These are phyloP conservation scores for Monilinia vaccinii-corymbosi DNA, from an alignment of 2,329 filamentous ascomycete species.

Conservation along the genomic window DNA sequence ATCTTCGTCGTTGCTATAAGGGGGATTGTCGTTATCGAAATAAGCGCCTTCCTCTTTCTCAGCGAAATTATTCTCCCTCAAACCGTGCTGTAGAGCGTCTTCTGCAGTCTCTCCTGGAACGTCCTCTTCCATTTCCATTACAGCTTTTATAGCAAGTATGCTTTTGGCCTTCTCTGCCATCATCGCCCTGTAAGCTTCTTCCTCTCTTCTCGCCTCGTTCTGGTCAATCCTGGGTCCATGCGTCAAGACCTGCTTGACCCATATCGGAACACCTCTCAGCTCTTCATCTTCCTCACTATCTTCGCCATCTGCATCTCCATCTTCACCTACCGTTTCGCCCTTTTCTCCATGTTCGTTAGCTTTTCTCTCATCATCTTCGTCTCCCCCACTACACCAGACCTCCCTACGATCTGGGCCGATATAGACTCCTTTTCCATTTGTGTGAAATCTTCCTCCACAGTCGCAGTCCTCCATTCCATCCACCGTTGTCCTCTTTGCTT, in stretches of 20 bases:
- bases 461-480: neutral
- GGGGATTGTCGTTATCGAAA: no score
- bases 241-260: conserved; percentile 3
- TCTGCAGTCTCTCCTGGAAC: neutral
- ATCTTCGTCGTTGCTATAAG: no score
- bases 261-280: neutral
- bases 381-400: neutral
- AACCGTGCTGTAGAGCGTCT: neutral
- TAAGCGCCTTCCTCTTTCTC: neutral
- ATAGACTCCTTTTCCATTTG: neutral
- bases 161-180: neutral
- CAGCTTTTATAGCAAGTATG: neutral
- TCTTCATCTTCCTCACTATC: neutral
- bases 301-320: neutral
- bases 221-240: neutral
- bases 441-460: neutral
- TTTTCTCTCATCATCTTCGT: neutral
- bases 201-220: neutral
- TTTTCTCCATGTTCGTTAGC: no score
- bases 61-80: no score
- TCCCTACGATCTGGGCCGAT: neutral
- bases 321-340: neutral
- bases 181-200: neutral
- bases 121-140: neutral
- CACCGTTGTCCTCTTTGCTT: neutral